phyloP scores from a whole-genome alignment of 768 basidiomycete species.

The Naematelia aurantialba region DNA sequence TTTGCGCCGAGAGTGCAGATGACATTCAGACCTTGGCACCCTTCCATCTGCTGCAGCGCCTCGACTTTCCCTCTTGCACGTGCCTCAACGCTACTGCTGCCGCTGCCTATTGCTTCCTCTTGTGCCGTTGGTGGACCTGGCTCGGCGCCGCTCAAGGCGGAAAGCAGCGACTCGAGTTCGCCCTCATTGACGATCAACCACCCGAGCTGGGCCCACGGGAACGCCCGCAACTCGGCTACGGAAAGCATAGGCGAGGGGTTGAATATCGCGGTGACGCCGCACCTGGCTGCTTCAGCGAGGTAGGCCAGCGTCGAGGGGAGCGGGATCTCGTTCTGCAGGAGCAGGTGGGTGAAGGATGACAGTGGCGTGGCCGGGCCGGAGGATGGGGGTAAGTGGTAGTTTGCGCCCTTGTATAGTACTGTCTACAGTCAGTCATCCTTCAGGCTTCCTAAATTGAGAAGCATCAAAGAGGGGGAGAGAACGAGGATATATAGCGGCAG shows the following conservation, averaged over 20 bases:
- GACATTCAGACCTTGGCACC: conserved; percentile 18
- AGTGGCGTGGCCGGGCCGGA: conserved; percentile 32
- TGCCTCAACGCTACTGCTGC: not conserved
- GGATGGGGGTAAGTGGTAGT: conserved; percentile 28
- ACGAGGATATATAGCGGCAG: too few species aligned
- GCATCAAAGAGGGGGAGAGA: not conserved
- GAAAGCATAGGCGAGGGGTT: conserved; percentile 54
- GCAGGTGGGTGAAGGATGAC: conserved; percentile 46
- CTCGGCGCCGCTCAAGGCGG: conserved; percentile 15
- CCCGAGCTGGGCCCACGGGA: conserved; percentile 48
- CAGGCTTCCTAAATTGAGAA: not conserved
- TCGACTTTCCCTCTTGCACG: conserved; percentile 2
- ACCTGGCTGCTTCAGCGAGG: conserved; percentile 19
- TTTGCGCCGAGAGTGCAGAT: conserved; percentile 47
- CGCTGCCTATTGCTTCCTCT: not conserved
- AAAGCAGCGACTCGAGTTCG: conserved; percentile 41
- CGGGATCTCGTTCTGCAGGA: conserved; percentile 54
- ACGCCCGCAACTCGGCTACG: conserved; percentile 32
- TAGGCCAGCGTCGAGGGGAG: conserved; percentile 42
- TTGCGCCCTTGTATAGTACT: conserved; percentile 50
- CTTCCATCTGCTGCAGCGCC: not conserved
- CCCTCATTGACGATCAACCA: conserved; percentile 54
- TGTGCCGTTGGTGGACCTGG: not conserved
- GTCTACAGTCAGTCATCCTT: conserved; percentile 3
- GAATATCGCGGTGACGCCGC: conserved; percentile 46